Evolutionary conservation across 1,284 basidiomycete genomes (phyloP), one percentile per base, ranked within the genome.

Genomic region (Vanrija pseudolonga): DNA sequence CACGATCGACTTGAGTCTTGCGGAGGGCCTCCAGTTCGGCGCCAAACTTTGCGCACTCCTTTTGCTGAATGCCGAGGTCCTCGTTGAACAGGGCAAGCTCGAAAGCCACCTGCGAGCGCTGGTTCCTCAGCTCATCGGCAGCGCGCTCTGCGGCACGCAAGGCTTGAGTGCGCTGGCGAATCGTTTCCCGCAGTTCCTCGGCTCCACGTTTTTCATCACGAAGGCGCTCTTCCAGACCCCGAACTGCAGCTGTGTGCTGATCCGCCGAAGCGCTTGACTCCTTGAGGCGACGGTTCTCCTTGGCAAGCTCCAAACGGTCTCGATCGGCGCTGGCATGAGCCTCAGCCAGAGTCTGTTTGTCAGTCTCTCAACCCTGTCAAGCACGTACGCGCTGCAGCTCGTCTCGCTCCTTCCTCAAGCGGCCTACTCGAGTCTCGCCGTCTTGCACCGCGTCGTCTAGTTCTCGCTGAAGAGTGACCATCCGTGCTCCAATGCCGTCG

Each of bases 1-100:
- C 23, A 18, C 53, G 2, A 32, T 7, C 38, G 5, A 40, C 41
- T 38, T 66, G 63, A 17, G 65, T 63, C 14, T 38, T 59, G 63
- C 82, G 85, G 59, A 92, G 66, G 4, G 75, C 75, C 4, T 80
- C 78, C 32, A 91, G 79, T 58, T 86, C 84, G n/a, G 77, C n/a
- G 2, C 67, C 68, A 40, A 77, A 75, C 6, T 56, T 53, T 38
- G 56, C 77, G 9, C 81, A 82, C 55, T 86, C 85, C 36, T 79
- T 76, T 14, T 84, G 80, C 20, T 76, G 71, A 6, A 45, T 20
- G 22, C 52, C 49, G 4, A 77, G 59, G 56, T 73, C 72, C n/a
- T 41, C 47, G 43, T 68, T 66, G 42, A 76, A 72, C 1, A 50
- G 61, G 2, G 40, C 40, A 0, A 77, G 61, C 19, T 77, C 73